Conservation (phyloP, 2,329 filamentous ascomycete species). For the Aspergillus brasiliensis region DNA sequence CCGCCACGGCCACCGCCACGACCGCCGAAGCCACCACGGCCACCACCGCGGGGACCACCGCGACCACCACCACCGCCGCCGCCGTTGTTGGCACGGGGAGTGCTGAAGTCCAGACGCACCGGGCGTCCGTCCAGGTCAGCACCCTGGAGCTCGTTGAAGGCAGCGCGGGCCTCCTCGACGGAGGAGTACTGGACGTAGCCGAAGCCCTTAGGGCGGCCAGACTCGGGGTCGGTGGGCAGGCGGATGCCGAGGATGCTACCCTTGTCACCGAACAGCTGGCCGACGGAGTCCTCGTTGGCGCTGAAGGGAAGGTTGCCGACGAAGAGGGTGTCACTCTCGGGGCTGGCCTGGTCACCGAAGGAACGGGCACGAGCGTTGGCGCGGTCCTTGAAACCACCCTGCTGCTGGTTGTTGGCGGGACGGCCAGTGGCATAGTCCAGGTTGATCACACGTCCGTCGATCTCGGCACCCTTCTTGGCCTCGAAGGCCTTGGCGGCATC, state of each 20-base stretch:
- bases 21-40: conserved; percentile 29
- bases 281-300: conserved; percentile 73
- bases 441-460: conserved; percentile 75
- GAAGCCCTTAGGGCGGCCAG: conserved; percentile 85
- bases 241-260: conserved; percentile 75
- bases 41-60: conserved; percentile 56
- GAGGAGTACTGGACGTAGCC: conserved; percentile 85
- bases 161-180: conserved; percentile 78
- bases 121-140: conserved; percentile 70
- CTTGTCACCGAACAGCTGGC: conserved; percentile 71
- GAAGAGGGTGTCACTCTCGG: conserved; percentile 84
- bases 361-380: conserved; percentile 53
- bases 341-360: conserved; percentile 78
- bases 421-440: conserved; percentile 75
- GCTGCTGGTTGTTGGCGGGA: conserved; percentile 54
- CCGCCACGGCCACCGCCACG: conserved; percentile 54
- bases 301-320: conserved; percentile 89
- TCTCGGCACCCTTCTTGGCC: conserved; percentile 71
- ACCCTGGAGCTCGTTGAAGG: conserved; percentile 70
- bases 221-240: conserved; percentile 84
- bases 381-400: conserved; percentile 63
- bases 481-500: conserved; percentile 72
- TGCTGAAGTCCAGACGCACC: conserved; percentile 81
- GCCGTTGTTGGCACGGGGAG: conserved; percentile 63
- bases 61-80: conserved; percentile 50